Evolutionary conservation across 768 basidiomycete species (phyloP).

Genomic region (Tylopilus rubrobrunneus): DNA sequence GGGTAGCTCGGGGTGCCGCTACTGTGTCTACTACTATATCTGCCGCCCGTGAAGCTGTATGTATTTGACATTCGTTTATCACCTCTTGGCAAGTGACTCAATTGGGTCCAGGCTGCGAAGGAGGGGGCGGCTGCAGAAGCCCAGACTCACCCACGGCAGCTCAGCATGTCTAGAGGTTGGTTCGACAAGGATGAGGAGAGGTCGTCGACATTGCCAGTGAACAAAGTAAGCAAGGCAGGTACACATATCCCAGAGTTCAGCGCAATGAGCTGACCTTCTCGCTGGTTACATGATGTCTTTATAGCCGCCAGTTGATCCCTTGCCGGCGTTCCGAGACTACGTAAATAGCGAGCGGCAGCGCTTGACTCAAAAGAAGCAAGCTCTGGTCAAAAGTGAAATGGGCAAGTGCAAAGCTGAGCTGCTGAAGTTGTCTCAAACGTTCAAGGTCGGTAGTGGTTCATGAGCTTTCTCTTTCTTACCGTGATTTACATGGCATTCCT

Average conservation of each 20-base stretch:
- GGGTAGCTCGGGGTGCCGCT: no score
- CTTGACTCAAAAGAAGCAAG: constrained; percentile 86
- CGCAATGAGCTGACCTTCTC: constrained; percentile 1
- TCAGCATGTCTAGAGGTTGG: no score
- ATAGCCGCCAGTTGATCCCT: constrained; percentile 68
- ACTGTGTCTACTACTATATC: no score
- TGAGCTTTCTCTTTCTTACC: neutral
- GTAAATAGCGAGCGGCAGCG: constrained; percentile 90
- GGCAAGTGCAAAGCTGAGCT: constrained; percentile 92
- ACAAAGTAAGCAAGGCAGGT: constrained; percentile 58
- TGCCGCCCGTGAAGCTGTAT: no score
- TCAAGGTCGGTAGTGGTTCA: constrained; percentile 66
- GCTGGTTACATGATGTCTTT: constrained; percentile 4
- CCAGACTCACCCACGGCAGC: no score
- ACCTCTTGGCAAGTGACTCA: no score
- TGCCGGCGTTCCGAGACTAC: constrained; percentile 87
- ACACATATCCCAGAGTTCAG: neutral
- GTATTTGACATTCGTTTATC: no score
- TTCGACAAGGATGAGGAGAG: no score
- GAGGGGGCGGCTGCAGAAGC: no score
- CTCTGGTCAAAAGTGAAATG: constrained; percentile 87
- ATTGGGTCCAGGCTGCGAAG: no score
- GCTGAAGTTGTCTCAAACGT: constrained; percentile 86
- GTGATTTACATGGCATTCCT: neutral
- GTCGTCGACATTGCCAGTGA: constrained; percentile 59